phyloP scores from a whole-genome alignment of 2,329 filamentous ascomycete genomes.

The Dactylellina haptotyla region DNA sequence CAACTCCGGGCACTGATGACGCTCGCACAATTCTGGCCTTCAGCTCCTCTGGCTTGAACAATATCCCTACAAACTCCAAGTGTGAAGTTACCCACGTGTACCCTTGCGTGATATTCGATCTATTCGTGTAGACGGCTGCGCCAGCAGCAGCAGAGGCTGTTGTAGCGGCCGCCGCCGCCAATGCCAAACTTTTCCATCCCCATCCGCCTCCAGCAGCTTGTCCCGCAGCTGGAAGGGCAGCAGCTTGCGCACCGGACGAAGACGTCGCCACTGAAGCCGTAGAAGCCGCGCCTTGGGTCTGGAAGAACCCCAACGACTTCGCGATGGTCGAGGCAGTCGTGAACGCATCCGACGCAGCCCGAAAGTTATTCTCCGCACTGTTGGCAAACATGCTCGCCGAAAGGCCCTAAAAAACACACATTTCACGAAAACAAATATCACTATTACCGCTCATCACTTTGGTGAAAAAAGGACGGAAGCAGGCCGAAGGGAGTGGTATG shows the following conservation, averaged over 20 bases:
- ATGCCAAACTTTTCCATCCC: conserved; percentile 81
- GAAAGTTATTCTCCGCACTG: conserved; percentile 86
- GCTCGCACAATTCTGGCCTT: conserved; percentile 76
- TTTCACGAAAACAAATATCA: conserved; percentile 25
- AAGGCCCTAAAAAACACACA: conserved; percentile 51
- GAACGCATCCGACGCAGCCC: conserved; percentile 76
- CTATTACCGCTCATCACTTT: not conserved
- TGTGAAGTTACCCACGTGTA: conserved; percentile 87
- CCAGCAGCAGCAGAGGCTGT: conserved; percentile 83
- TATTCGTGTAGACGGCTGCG: conserved; percentile 85
- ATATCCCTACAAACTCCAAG: conserved; percentile 89
- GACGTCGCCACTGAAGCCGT: conserved; percentile 60
- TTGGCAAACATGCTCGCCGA: conserved; percentile 84
- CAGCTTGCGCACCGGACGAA: conserved; percentile 62
- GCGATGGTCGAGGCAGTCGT: conserved; percentile 69
- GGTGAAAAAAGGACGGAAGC: conserved; percentile 71
- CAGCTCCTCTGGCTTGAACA: conserved; percentile 84
- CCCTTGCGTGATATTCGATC: conserved; percentile 79
- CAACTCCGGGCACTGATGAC: conserved; percentile 73
- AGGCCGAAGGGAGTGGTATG: no score
- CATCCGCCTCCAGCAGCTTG: conserved; percentile 66
- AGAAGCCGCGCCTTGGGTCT: conserved; percentile 55
- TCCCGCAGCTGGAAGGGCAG: conserved; percentile 61
- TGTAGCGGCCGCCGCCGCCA: conserved; percentile 83
- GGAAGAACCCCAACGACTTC: conserved; percentile 56